A percentile compares a stretch with the other conserved stretches of the same genome.
These are phyloP conservation scores for Pecoramyces ruminantium DNA, from an alignment of 192 early-diverging fungal genomes.

Conservation along the genomic window DNA sequence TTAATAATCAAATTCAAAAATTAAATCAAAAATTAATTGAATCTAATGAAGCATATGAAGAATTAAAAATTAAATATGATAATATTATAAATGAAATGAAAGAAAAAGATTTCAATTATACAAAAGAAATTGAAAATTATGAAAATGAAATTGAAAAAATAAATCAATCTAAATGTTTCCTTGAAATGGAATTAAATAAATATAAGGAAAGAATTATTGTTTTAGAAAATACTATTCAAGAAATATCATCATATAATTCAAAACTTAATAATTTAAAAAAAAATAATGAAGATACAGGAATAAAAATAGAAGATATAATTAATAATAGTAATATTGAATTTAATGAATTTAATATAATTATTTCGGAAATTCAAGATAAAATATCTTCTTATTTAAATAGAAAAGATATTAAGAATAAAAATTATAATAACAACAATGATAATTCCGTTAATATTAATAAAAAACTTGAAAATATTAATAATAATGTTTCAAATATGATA, in stretches of 20 bases:
- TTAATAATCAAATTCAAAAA: neutral
- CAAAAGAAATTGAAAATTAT: neutral
- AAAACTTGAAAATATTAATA: neutral
- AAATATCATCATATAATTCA: neutral
- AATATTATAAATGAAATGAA: neutral
- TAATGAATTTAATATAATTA: neutral
- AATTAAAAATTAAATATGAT: neutral
- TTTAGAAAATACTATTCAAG: neutral
- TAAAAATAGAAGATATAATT: neutral
- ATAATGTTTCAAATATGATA: neutral
- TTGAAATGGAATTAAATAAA: neutral
- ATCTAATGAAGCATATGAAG: neutral
- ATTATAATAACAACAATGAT: too few relatives aligned
- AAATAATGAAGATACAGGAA: neutral
- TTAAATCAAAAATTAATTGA: neutral
- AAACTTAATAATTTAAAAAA: neutral
- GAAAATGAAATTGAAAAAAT: neutral
- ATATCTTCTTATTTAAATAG: neutral
- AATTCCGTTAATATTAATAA: neutral
- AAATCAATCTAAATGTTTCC: neutral
- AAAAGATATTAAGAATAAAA: too few relatives aligned
- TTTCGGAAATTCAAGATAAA: neutral
- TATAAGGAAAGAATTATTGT: neutral
- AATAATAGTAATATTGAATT: neutral
- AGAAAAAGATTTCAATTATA: neutral